Evolutionary conservation across 805 yeast genomes (phyloP).

Genomic region (Candida caryicola): DNA sequence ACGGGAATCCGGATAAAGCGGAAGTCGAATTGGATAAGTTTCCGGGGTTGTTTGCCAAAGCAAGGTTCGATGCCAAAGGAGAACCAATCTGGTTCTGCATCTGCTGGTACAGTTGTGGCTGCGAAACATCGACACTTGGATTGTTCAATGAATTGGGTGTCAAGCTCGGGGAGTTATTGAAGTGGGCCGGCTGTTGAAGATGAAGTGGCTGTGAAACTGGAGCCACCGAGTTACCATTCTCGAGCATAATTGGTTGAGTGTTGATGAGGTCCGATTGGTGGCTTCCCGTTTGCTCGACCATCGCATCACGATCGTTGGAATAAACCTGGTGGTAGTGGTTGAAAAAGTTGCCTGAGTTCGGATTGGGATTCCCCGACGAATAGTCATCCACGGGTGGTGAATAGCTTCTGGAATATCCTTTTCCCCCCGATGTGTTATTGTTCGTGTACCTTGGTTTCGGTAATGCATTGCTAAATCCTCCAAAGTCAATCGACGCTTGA

Average conservation of each 20-base stretch:
- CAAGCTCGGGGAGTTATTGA: too few species aligned
- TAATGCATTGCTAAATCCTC: conserved; percentile 33
- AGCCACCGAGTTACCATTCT: background rate
- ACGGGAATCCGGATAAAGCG: conserved; percentile 16
- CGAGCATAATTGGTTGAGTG: conserved; percentile 5
- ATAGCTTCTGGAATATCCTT: conserved; percentile 9
- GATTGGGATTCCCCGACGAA: background rate
- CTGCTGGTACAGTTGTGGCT: background rate
- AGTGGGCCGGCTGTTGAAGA: too few species aligned
- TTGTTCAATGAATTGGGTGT: too few species aligned
- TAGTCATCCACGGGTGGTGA: conserved; percentile 12
- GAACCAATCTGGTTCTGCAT: background rate
- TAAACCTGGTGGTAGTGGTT: conserved; percentile 18
- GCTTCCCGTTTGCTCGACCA: background rate
- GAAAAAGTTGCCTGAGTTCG: conserved; percentile 4
- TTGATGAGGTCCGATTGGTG: conserved; percentile 7
- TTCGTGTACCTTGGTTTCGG: conserved; percentile 12
- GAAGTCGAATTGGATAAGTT: background rate
- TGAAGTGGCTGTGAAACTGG: too few species aligned
- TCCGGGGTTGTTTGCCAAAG: background rate
- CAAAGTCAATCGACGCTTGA: conserved; percentile 39
- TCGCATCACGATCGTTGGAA: conserved; percentile 10
- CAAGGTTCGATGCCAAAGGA: background rate
- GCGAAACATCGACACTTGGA: background rate
- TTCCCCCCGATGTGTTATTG: background rate